Percentiles rank a stretch among this genome's conserved stretches.
Evolutionary conservation across 352 stramenopile species (phyloP).

Genomic region (Globisporangium nunn): DNA sequence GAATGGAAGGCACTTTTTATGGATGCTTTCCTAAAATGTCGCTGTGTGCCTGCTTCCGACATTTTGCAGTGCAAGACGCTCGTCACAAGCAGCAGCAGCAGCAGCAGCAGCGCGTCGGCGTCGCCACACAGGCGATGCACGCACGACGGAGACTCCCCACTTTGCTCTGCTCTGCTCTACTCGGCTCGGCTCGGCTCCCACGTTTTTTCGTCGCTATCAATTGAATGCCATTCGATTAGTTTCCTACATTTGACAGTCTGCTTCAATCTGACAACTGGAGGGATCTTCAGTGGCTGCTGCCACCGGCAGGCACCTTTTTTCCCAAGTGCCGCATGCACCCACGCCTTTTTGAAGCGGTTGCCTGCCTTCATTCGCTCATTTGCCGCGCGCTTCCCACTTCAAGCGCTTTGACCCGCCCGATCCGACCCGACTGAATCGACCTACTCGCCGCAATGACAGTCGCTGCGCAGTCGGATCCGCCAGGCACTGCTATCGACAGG

Average conservation of each 20-base stretch:
- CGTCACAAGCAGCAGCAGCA: too few relatives aligned
- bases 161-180: too few relatives aligned
- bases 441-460: background rate
- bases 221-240: background rate
- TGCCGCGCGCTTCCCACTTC: background rate
- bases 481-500: background rate
- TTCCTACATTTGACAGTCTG: background rate
- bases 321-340: background rate
- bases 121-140: too few relatives aligned
- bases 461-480: background rate
- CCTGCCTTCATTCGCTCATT: background rate
- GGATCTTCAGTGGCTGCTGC: background rate
- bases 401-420: too few relatives aligned
- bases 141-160: too few relatives aligned
- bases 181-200: too few relatives aligned
- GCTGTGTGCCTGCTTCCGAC: too few relatives aligned
- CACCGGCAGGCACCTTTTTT: background rate
- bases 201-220: too few relatives aligned
- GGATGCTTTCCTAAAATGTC: too few relatives aligned
- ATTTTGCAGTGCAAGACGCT: too few relatives aligned
- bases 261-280: constrained; percentile 1
- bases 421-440: background rate
- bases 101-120: too few relatives aligned
- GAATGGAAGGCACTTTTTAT: too few relatives aligned
- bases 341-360: background rate